These are phyloP conservation scores for Lathyrus oleraceus DNA, from an alignment of 306 rosid genomes.

Conservation along the genomic window DNA sequence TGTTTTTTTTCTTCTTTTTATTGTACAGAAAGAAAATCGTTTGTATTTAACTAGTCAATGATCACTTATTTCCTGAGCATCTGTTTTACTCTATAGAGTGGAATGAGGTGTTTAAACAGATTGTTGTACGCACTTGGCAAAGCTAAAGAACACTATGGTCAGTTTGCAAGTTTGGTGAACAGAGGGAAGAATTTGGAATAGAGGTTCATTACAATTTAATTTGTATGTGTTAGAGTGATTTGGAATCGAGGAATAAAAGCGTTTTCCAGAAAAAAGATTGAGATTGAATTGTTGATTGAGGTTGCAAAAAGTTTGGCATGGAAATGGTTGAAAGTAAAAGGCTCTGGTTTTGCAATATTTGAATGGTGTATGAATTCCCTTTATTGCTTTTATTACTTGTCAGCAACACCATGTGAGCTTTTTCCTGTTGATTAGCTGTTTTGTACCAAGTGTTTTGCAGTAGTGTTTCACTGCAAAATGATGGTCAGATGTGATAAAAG, in stretches of 20 bases:
- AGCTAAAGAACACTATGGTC: neutral
- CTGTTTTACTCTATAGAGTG: neutral
- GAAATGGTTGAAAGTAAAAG: neutral
- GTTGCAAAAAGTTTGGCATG: neutral
- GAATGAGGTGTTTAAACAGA: neutral
- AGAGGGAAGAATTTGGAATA: neutral
- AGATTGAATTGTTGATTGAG: neutral
- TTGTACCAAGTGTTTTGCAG: neutral
- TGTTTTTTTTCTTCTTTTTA: neutral
- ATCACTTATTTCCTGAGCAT: neutral
- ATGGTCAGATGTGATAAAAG: neutral
- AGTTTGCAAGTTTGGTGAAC: neutral
- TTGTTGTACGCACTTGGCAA: neutral
- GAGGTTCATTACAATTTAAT: neutral
- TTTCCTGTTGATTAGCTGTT: neutral
- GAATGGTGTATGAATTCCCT: neutral
- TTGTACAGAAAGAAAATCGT: neutral
- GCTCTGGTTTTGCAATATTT: neutral
- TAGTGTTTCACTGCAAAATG: neutral
- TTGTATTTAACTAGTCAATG: neutral
- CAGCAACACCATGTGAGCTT: neutral
- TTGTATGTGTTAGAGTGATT: neutral
- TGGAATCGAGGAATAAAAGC: neutral
- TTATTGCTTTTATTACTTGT: neutral
- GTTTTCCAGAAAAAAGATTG: neutral